Conservation (phyloP, 2,329 filamentous ascomycete genomes). For the Juglanconis oblonga region DNA sequence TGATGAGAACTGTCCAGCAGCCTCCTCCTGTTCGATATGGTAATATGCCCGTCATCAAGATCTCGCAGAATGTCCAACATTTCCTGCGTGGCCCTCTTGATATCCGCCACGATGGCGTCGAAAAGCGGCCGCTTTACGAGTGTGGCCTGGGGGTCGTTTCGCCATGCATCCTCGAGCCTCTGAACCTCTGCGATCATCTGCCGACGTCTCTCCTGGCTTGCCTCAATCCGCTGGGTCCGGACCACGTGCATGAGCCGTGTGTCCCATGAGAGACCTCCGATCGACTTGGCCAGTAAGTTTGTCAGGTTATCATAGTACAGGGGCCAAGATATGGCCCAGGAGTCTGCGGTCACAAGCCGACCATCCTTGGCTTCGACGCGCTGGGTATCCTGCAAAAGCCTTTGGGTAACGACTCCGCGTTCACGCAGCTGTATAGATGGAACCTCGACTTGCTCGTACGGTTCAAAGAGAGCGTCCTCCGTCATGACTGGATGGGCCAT, state of each 20-base stretch:
- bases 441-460: conserved; percentile 8
- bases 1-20: no score
- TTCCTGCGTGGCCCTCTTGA: not conserved
- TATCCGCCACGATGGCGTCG: not conserved
- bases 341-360: not conserved
- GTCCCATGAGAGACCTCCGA: conserved; percentile 3
- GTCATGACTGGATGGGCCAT: not conserved
- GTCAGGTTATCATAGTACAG: not conserved
- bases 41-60: no score
- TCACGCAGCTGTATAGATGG: not conserved
- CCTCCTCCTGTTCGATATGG: no score
- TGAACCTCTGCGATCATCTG: not conserved
- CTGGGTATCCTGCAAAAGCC: not conserved
- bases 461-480: not conserved
- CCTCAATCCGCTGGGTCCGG: not conserved
- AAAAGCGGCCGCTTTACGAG: not conserved
- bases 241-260: not conserved
- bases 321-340: conserved; percentile 9
- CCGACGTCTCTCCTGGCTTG: not conserved
- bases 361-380: not conserved
- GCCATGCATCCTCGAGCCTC: not conserved
- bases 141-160: not conserved
- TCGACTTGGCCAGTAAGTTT: conserved; percentile 1
- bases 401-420: not conserved
- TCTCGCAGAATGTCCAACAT: conserved; percentile 1